Evolutionary conservation across 257 asterid species (phyloP).

Genomic region (Prunella vulgaris): DNA sequence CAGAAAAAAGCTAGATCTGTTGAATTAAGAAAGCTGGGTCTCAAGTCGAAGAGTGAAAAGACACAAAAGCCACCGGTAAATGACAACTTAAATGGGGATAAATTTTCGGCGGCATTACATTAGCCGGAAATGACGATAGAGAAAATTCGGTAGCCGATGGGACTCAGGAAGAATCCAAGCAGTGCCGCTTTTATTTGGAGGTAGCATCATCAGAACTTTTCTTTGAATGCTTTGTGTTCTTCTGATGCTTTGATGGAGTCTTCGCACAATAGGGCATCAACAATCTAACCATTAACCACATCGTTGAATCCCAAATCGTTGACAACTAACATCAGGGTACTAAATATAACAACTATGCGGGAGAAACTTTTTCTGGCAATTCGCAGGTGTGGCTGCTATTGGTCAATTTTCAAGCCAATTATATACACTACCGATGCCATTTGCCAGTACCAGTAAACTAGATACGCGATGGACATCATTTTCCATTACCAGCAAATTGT

Average conservation of each 20-base stretch:
- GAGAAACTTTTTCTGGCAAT: too few relatives aligned
- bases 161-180: constrained; percentile 43
- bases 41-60: constrained; percentile 36
- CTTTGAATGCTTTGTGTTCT: constrained; percentile 80
- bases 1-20: constrained; percentile 66
- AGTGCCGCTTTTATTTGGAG: constrained; percentile 50
- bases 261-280: constrained; percentile 79
- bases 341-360: too few relatives aligned
- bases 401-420: too few relatives aligned
- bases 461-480: too few relatives aligned
- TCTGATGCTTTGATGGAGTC: constrained; percentile 94
- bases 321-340: too few relatives aligned
- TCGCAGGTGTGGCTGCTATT: too few relatives aligned
- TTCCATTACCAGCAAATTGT: too few relatives aligned
- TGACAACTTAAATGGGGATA: constrained; percentile 44
- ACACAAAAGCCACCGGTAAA: constrained; percentile 28
- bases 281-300: too few relatives aligned
- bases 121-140: constrained; percentile 27
- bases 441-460: too few relatives aligned
- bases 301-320: too few relatives aligned
- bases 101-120: constrained; percentile 33
- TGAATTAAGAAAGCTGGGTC: constrained; percentile 49
- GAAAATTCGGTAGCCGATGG: constrained; percentile 36
- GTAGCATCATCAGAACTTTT: constrained; percentile 58
- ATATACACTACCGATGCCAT: too few relatives aligned